A percentile compares a stretch with the other conserved stretches of the same genome.
Conservation (phyloP, 192 early-diverging fungal genomes). For the Rhizophagus clarus region DNA sequence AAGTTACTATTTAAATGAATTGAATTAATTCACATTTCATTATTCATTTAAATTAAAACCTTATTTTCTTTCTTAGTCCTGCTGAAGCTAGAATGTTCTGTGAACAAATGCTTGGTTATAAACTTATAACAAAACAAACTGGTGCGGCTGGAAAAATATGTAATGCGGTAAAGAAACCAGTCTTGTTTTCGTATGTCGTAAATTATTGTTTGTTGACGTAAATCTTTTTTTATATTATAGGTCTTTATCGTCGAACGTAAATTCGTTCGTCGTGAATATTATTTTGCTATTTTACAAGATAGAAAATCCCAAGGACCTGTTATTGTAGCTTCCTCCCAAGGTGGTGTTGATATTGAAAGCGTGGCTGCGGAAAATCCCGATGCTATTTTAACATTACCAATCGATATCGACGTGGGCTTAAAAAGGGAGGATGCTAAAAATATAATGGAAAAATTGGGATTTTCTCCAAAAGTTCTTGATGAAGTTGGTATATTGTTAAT, state of each 20-base stretch:
- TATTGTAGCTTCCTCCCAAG: slow-evolving; percentile 94
- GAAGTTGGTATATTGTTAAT: slow-evolving; percentile 41
- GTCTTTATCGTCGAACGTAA: slow-evolving; percentile 96
- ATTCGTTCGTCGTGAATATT: slow-evolving; percentile 96
- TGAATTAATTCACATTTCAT: neutral
- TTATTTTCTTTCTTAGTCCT: slow-evolving; percentile 55
- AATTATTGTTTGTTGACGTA: neutral
- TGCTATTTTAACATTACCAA: slow-evolving; percentile 88
- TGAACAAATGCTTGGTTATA: slow-evolving; percentile 96
- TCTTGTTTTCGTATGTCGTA: neutral
- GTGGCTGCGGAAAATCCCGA: slow-evolving; percentile 96
- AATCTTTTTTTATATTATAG: slow-evolving; percentile 27
- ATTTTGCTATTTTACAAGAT: slow-evolving; percentile 99
- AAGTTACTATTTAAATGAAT: slow-evolving; percentile 39
- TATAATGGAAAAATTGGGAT: slow-evolving; percentile 88
- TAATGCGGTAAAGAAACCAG: slow-evolving; percentile 61
- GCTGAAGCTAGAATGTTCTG: slow-evolving; percentile 86
- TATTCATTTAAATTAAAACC: slow-evolving; percentile 23
- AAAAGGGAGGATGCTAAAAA: slow-evolving; percentile 69
- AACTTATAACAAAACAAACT: slow-evolving; percentile 98
- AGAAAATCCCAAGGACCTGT: slow-evolving; percentile 93
- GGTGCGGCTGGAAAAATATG: slow-evolving; percentile 92
- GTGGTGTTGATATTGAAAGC: slow-evolving; percentile 97
- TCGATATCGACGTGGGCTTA: slow-evolving; percentile 89
- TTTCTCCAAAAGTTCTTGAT: slow-evolving; percentile 76